Evolutionary conservation across 768 basidiomycete genomes (phyloP).

Genomic region (Dacryopinax primogenitus): DNA sequence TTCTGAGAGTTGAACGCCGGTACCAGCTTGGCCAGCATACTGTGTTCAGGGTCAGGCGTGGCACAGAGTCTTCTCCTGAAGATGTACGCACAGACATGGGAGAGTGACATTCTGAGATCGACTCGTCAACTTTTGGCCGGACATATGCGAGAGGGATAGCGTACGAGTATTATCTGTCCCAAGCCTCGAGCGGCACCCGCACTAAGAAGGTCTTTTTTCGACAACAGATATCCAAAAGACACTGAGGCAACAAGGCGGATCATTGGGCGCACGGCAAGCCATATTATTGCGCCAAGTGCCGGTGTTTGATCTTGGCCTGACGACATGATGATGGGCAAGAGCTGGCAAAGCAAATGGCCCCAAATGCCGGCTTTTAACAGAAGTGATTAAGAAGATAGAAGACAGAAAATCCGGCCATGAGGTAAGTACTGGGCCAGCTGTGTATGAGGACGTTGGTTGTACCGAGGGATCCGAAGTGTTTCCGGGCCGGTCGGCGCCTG

Average conservation of each 20-base stretch:
- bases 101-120: slow-evolving; percentile 39
- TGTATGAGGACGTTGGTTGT: too few relatives aligned
- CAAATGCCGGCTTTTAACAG: too few relatives aligned
- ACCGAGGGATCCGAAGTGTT: too few relatives aligned
- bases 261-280: slow-evolving; percentile 49
- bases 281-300: slow-evolving; percentile 40
- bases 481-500: too few relatives aligned
- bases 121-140: not conserved
- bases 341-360: not conserved
- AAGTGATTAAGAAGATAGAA: too few relatives aligned
- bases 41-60: not conserved
- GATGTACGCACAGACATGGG: slow-evolving; percentile 37
- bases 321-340: not conserved
- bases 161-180: slow-evolving; percentile 48
- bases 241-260: slow-evolving; percentile 45
- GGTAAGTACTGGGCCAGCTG: too few relatives aligned
- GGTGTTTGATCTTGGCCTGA: not conserved
- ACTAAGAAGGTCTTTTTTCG: slow-evolving; percentile 50
- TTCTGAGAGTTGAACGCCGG: slow-evolving; percentile 51
- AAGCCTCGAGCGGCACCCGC: slow-evolving; percentile 44
- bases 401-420: too few relatives aligned
- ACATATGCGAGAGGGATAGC: slow-evolving; percentile 7
- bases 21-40: slow-evolving; percentile 57
- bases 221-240: slow-evolving; percentile 42
- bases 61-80: not conserved